phyloP scores from a whole-genome alignment of 768 basidiomycete species.

The Suillus brevipes region DNA sequence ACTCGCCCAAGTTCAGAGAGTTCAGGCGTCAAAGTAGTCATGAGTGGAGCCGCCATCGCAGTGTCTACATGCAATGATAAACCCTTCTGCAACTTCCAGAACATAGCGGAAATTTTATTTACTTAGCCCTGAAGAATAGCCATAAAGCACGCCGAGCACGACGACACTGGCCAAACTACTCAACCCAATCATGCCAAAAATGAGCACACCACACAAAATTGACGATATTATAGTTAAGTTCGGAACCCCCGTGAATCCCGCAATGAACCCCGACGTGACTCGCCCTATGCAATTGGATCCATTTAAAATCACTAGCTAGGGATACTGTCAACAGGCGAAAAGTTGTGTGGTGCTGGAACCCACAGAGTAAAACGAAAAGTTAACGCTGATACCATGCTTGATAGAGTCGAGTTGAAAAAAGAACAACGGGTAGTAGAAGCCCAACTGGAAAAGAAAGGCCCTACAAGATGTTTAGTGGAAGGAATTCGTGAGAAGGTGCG shows the following conservation, averaged over 20 bases:
- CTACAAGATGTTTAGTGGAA: background rate
- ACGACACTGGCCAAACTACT: constrained; percentile 38
- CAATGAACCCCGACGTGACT: constrained; percentile 40
- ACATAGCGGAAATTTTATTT: constrained; percentile 7
- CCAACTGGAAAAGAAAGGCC: constrained; percentile 19
- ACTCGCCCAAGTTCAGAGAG: constrained; percentile 52
- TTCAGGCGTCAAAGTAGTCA: constrained; percentile 43
- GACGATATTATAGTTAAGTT: constrained; percentile 41
- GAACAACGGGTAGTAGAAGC: constrained; percentile 50
- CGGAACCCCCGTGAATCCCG: constrained; percentile 42
- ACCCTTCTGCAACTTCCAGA: background rate
- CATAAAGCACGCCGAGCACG: constrained; percentile 46
- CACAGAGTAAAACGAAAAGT: constrained; percentile 58
- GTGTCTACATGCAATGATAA: constrained; percentile 30
- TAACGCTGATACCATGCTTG: constrained; percentile 43
- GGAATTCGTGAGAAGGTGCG: background rate
- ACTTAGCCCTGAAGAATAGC: constrained; percentile 49
- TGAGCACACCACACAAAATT: constrained; percentile 35
- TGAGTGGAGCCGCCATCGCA: constrained; percentile 41
- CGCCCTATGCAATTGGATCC: constrained; percentile 50
- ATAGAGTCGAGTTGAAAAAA: constrained; percentile 59
- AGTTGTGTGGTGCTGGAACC: background rate
- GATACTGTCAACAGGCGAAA: background rate
- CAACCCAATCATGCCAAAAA: constrained; percentile 48
- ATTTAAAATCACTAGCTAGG: constrained; percentile 55